Base-by-base conservation (phyloP, 139 green algal genomes). In the Pleodorina starrii region DNA sequence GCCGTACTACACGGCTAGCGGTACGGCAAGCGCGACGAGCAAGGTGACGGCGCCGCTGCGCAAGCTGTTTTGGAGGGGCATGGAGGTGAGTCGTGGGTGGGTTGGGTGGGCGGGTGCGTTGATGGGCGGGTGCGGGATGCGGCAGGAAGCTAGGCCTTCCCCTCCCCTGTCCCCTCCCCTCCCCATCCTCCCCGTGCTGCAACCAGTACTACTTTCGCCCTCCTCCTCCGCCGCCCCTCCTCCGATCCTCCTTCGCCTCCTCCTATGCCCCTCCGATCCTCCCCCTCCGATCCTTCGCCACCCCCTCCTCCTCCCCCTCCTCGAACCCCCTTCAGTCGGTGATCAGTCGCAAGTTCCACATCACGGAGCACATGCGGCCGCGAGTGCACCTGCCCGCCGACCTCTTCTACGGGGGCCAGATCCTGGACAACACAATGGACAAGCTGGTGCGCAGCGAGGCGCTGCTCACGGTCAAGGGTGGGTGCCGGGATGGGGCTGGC, bases 381-480 rank as follows among this genome's bases (percentile, higher is more conserved):
- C 44, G 46, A 25, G 83, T 88, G 54, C 46, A 48, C 38, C 71
- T 89, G 71, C 84, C 84, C n/a, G 14, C 48, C 1, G 86, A 90
- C 76, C 60, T 90, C 16, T 90, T 90, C 78, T 91, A 88, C 79
- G 87, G 77, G 0, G 87, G 88, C 51, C 66, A 87, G 54, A 88
- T 91, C 78, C 69, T 91, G 68, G 88, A 91, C 71, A 85, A 91
- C 79, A 85, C 46, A 42, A 84, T 88, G 42, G 79, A 91, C 66
- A 54, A 84, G 69, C 68, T 88, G 38, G 40, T 88, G n/a, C 44
- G 69, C 11, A 25, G 25, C 10, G 83, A 75, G 46, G 54, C 29
- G 48, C n/a, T 88, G 43, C n/a, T 38, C 23, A 80, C 83, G 7
- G 36, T 88, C 23, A 88, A 88, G 36, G 83, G 83, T 88, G 66